A percentile compares a stretch with the other conserved stretches of the same genome.
phyloP scores from a whole-genome alignment of 2,329 filamentous ascomycete genomes.

The Chaetomium sp. region DNA sequence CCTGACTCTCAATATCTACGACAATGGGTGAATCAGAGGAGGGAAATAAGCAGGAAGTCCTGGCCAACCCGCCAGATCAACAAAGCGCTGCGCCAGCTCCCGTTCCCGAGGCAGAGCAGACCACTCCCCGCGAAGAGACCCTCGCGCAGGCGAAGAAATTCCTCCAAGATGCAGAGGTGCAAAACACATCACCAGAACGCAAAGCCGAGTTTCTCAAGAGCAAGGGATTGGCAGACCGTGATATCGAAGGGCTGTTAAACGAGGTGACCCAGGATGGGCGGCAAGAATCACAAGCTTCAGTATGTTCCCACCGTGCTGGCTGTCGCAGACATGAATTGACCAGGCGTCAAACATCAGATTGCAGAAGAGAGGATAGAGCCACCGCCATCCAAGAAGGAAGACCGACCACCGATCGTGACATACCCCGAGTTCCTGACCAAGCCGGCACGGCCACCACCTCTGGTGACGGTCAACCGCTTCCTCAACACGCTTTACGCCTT shows the following conservation, averaged over 20 bases:
- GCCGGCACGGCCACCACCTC: constrained; percentile 56
- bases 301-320: constrained; percentile 4
- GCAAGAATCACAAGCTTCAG: constrained; percentile 20
- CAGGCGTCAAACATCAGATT: constrained; percentile 16
- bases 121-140: constrained; percentile 28
- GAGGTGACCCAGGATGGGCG: constrained; percentile 29
- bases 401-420: constrained; percentile 64
- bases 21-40: constrained; percentile 35
- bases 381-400: constrained; percentile 35
- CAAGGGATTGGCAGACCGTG: constrained; percentile 69
- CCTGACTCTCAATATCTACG: not conserved
- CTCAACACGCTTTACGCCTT: constrained; percentile 62
- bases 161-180: constrained; percentile 72
- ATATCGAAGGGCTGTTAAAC: constrained; percentile 68
- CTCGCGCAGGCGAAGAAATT: constrained; percentile 74
- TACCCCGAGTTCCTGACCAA: constrained; percentile 70
- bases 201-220: constrained; percentile 76
- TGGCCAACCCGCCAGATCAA: constrained; percentile 31
- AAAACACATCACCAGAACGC: constrained; percentile 66
- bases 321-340: constrained; percentile 14
- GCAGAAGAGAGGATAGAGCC: constrained; percentile 29
- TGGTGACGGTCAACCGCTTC: constrained; percentile 63
- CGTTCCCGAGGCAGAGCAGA: constrained; percentile 10
- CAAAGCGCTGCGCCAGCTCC: constrained; percentile 11
- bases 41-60: constrained; percentile 28